Evolutionary conservation across 805 yeast species (phyloP), one percentile per base, ranked within the genome.

Genomic region (Pichia ethanolica): DNA sequence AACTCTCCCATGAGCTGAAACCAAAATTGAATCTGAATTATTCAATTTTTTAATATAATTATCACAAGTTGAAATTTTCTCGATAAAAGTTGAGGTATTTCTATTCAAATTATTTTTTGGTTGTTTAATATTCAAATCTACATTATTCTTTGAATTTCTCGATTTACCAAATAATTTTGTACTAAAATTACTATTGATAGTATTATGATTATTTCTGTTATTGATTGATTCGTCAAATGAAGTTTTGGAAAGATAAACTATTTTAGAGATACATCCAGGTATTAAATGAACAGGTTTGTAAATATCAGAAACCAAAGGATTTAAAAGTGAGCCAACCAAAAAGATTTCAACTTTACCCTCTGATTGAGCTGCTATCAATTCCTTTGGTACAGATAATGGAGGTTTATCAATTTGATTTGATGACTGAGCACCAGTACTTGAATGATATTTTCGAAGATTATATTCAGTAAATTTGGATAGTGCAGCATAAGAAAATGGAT

Each of bases 401-500:
- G 74, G 73, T 30, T 72, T 77, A 32, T 68, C 71, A 45, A 69
- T 56, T 32, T 66, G 67, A 47, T 70, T 71, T 41, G 68, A 72
- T 42, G 64, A 65, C 41, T 63, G 61, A 28, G 65, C 62, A 5
- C 71, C 62, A 61, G 67, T 46, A 34, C 67, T 61, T 51, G 71
- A 63, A 48, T 67, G 71, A 44, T 58, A 66, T 45, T 58, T 65
- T 35, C 71, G 54, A 43, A 78, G 69, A 37, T 72, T 62, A 39
- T 62, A 65, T 46, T 74, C 74, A 7, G 77, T 69, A 55, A 75
- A 80, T 49, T 70, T 71, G 1, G 82, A 79, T 27, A 77, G 55
- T 9, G 80, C 71, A 1, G 77, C 78, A 53, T 78, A 78, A 0
- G 82, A 77, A 12, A 71, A 70, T 11, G 81, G 77, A 53, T 78